phyloP scores from a whole-genome alignment of 805 yeast species.

The Ogataea nonfermentans region DNA sequence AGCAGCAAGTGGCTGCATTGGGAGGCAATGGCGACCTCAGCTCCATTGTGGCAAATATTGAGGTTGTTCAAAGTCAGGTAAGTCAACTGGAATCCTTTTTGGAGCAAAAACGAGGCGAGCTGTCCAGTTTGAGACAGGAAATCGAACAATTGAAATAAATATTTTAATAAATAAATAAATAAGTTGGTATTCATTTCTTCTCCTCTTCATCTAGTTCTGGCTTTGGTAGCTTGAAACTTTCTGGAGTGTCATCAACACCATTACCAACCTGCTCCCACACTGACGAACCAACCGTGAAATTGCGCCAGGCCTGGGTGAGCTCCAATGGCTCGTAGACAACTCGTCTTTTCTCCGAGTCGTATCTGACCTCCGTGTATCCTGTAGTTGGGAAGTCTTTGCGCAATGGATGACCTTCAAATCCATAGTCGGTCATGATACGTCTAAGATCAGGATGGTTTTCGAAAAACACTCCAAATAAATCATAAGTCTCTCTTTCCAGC shows the following conservation, averaged over 20 bases:
- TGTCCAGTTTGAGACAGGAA: conserved; percentile 46
- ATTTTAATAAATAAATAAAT: conserved; percentile 23
- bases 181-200: conserved; percentile 28
- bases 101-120: conserved; percentile 57
- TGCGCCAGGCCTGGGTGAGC: conserved; percentile 89
- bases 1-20: conserved; percentile 48
- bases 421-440: conserved; percentile 88
- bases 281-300: conserved; percentile 82
- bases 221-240: conserved; percentile 73
- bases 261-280: conserved; percentile 93
- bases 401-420: conserved; percentile 88
- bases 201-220: conserved; percentile 45
- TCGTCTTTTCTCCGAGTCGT: conserved; percentile 88
- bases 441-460: conserved; percentile 89
- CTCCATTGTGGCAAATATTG: conserved; percentile 60
- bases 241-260: conserved; percentile 81
- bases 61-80: conserved; percentile 75
- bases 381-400: conserved; percentile 92
- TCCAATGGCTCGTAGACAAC: conserved; percentile 88
- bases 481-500: conserved; percentile 89
- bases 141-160: conserved; percentile 20
- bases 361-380: conserved; percentile 86
- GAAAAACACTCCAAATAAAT: conserved; percentile 82
- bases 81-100: conserved; percentile 67
- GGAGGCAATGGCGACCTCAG: conserved; percentile 40